These are phyloP conservation scores for Murraya paniculata DNA, from an alignment of 345 rosid genomes.

Conservation along the genomic window DNA sequence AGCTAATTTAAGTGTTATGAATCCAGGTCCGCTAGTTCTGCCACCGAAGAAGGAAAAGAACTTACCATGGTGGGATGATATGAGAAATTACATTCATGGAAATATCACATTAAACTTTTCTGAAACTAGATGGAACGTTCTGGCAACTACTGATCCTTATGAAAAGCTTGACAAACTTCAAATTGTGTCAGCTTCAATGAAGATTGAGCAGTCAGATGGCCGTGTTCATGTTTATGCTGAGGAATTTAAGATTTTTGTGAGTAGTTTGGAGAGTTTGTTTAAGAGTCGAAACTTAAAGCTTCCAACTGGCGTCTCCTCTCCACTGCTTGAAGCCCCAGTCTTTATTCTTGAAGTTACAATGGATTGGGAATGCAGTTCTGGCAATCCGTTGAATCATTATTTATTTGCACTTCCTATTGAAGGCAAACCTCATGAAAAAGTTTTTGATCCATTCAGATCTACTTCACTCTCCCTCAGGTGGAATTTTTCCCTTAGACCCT, in stretches of 20 bases:
- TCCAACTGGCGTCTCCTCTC: conserved; percentile 47
- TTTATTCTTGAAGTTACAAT: conserved; percentile 83
- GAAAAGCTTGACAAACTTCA: conserved; percentile 92
- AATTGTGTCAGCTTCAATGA: conserved; percentile 62
- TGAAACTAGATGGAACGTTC: conserved; percentile 70
- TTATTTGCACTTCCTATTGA: conserved; percentile 84
- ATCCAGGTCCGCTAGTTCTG: conserved; percentile 47
- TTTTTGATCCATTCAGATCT: conserved; percentile 94
- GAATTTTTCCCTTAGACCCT: conserved; percentile 82
- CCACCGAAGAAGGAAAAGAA: conserved; percentile 82
- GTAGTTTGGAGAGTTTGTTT: conserved; percentile 89
- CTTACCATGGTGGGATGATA: conserved; percentile 99
- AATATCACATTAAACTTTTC: conserved; percentile 59
- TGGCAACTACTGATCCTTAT: conserved; percentile 93
- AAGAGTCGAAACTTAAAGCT: conserved; percentile 56
- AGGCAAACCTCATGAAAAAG: conserved; percentile 73
- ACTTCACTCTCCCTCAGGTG: conserved; percentile 90
- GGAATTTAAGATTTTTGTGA: conserved; percentile 72
- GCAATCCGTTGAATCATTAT: conserved; percentile 86
- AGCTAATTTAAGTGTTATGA: conserved; percentile 79
- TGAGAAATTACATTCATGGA: conserved; percentile 96
- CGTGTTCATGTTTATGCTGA: conserved; percentile 66
- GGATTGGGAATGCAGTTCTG: conserved; percentile 96
- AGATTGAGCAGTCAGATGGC: conserved; percentile 94
- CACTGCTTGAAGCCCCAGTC: conserved; percentile 71